Base-by-base conservation (phyloP, 2,329 filamentous ascomycete species). In the Neurospora sp. region DNA sequence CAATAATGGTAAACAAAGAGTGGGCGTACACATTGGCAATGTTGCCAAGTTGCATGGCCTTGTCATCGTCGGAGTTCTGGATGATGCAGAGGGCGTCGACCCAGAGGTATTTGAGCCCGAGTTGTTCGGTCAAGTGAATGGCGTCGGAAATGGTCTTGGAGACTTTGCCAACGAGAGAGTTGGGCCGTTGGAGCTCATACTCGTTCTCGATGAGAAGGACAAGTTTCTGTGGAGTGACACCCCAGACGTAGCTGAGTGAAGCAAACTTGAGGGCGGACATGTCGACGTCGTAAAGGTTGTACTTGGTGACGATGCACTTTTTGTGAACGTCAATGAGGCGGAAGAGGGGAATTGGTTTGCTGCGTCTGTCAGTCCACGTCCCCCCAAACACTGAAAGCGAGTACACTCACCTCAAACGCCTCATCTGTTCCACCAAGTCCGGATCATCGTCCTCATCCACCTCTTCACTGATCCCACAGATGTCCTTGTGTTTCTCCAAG, bases 41-140 rank as follows among this genome's bases (percentile, higher is more conserved):
- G 46, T 69, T 71, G 7, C 62, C 67, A 10, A 69, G 67, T 13
- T 71, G 62, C 8, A 19, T 10, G 3, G 46, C 62, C 62, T 69
- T 69, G 36, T 70, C 70, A 7, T 42, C 62, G 5, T 46, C 33
- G 1, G 67, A 68, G 43, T 71, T 68, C 6, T 70, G 68, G 43
- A 70, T 68, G n/a, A 70, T 68, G 33, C 68, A 70, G 6, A 68
- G 15, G 1, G 70, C 69, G 39, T 71, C 70, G 13, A 71, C 69
- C 70, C 70, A 71, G 0, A 70, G 19, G 15, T 71, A 70, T 4
- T 13, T 66, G 5, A 71, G 33, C n/a, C 70, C 68, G 1, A 71
- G 42, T 9, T 39, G 40, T 40, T 58, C 62, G 15, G 66, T 67
- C 3, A 66, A 23, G 2, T 46, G 67, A 23, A 69, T 38, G n/a